Evolutionary conservation across 164 flowering plant genomes (phyloP).

Genomic region (Akebia trifoliata): DNA sequence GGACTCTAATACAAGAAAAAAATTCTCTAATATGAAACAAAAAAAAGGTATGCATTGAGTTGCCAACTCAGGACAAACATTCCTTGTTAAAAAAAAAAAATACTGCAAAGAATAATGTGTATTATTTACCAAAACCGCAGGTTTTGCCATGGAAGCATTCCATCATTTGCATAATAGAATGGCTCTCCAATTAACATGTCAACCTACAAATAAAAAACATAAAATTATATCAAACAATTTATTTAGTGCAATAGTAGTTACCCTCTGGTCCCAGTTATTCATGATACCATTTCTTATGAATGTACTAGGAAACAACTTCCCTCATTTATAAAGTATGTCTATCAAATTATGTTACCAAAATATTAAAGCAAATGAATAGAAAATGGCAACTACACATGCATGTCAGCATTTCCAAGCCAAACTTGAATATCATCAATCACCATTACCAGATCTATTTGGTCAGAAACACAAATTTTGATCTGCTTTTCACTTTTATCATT

Average conservation of each 20-base stretch:
- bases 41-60: not conserved
- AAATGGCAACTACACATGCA: not conserved
- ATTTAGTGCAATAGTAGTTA: not conserved
- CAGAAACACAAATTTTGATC: not conserved
- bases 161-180: slow-evolving; percentile 69
- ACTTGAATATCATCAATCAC: not conserved
- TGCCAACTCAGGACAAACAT: not conserved
- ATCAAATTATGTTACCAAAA: too few species aligned
- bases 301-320: not conserved
- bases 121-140: slow-evolving; percentile 76
- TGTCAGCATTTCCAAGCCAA: not conserved
- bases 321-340: too few species aligned
- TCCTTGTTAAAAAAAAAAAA: not conserved
- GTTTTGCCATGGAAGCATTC: slow-evolving; percentile 87
- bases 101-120: not conserved
- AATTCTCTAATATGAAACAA: not conserved
- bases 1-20: not conserved
- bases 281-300: not conserved
- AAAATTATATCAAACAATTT: not conserved
- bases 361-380: not conserved
- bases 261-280: too few species aligned
- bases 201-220: slow-evolving; percentile 48
- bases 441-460: not conserved
- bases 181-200: slow-evolving; percentile 82
- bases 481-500: not conserved